phyloP scores from a whole-genome alignment of 305 asterid species.

The Fraxinus baroniana region DNA sequence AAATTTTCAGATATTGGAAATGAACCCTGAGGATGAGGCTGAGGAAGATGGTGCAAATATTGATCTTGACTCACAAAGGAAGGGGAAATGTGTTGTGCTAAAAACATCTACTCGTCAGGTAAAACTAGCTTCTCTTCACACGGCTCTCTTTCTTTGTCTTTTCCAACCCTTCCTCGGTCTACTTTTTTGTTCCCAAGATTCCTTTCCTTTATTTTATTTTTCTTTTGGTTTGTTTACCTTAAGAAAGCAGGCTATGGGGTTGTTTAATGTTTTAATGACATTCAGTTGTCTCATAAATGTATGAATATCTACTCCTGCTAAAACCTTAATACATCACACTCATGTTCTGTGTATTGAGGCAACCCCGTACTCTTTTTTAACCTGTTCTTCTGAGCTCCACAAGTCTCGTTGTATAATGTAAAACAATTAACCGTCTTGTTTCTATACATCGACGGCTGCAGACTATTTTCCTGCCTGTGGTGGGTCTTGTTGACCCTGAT shows the following conservation, averaged over 20 bases:
- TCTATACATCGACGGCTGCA: slow-evolving; percentile 37
- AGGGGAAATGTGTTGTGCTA: slow-evolving; percentile 88
- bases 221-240: neutral
- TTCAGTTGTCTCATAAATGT: neutral
- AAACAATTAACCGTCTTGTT: neutral
- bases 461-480: slow-evolving; percentile 91
- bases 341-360: neutral
- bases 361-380: neutral
- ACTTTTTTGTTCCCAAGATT: neutral
- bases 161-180: neutral
- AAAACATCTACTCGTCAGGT: slow-evolving; percentile 98
- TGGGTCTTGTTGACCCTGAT: slow-evolving; percentile 89
- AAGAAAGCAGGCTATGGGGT: neutral
- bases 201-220: neutral
- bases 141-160: neutral
- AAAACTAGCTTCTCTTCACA: slow-evolving; percentile 8
- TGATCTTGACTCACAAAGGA: slow-evolving; percentile 93
- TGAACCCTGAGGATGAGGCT: slow-evolving; percentile 96
- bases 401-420: neutral
- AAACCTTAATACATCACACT: neutral
- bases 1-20: slow-evolving; percentile 67
- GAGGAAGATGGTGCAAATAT: slow-evolving; percentile 98
- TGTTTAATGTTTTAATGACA: neutral
- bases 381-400: neutral
- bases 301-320: neutral